These are phyloP conservation scores for Kodamaea hsintzibuensis DNA, from an alignment of 805 yeast species.

Conservation along the genomic window DNA sequence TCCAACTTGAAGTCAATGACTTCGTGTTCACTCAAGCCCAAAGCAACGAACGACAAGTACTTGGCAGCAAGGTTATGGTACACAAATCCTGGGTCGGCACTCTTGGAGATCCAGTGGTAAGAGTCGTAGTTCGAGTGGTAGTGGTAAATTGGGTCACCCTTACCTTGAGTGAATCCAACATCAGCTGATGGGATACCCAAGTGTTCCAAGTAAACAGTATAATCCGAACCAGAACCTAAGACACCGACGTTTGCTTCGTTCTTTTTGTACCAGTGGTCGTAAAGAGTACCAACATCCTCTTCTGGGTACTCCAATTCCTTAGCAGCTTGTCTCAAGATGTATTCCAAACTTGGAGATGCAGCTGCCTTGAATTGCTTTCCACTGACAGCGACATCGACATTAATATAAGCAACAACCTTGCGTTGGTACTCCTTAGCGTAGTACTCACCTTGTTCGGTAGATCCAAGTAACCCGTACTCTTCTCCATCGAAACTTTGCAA, in stretches of 20 bases:
- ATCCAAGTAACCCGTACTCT: slow-evolving; percentile 54
- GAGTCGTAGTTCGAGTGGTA: slow-evolving; percentile 62
- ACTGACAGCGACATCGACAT: slow-evolving; percentile 51
- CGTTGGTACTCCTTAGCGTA: slow-evolving; percentile 39
- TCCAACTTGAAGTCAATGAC: slow-evolving; percentile 49
- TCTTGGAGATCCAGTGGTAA: slow-evolving; percentile 51
- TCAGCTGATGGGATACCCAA: slow-evolving; percentile 66
- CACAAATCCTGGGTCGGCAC: slow-evolving; percentile 53
- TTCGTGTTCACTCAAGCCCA: slow-evolving; percentile 59
- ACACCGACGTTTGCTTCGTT: slow-evolving; percentile 36
- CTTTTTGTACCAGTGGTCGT: slow-evolving; percentile 46
- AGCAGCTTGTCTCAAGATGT: slow-evolving; percentile 47
- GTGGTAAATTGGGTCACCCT: slow-evolving; percentile 54
- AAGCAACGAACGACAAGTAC: slow-evolving; percentile 54
- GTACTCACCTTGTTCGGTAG: slow-evolving; percentile 57
- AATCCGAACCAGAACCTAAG: slow-evolving; percentile 56
- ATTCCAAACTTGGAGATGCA: slow-evolving; percentile 58
- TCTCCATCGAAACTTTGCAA: slow-evolving; percentile 46
- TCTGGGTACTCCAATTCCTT: slow-evolving; percentile 46
- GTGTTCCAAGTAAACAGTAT: slow-evolving; percentile 61
- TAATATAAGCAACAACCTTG: slow-evolving; percentile 51
- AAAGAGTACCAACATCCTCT: slow-evolving; percentile 40
- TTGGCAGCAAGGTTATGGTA: slow-evolving; percentile 60
- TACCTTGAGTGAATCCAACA: slow-evolving; percentile 41
- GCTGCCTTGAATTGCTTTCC: slow-evolving; percentile 51